Percentiles rank a stretch among this genome's conserved stretches.
Conservation (phyloP, 345 rosid genomes). For the Gossypium bickii region DNA sequence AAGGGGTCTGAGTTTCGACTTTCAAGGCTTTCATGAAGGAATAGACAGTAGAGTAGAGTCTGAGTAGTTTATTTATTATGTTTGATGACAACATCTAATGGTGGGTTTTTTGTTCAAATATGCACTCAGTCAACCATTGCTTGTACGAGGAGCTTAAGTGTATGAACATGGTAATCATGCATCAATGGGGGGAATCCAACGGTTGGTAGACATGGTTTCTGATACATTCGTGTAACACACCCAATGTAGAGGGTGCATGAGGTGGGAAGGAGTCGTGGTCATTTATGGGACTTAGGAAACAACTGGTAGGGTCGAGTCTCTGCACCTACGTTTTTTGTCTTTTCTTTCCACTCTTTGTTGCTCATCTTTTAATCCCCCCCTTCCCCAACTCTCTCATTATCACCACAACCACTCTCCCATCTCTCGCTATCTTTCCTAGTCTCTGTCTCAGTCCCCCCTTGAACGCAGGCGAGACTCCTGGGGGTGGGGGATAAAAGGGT, state of each 20-base stretch:
- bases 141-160: conserved; percentile 24
- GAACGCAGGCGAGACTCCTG: conserved; percentile 57
- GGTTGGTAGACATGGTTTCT: conserved; percentile 13
- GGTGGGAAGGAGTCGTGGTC: conserved; percentile 60
- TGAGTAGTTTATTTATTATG: neutral
- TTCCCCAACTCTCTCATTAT: conserved; percentile 30
- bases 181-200: conserved; percentile 22
- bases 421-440: conserved; percentile 14
- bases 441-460: conserved; percentile 46
- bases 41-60: conserved; percentile 12
- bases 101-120: neutral
- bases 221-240: conserved; percentile 1
- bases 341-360: conserved; percentile 28
- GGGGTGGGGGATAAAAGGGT: conserved; percentile 32
- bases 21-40: conserved; percentile 15
- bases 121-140: neutral
- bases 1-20: conserved; percentile 17
- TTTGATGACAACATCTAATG: conserved; percentile 38
- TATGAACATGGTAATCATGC: neutral
- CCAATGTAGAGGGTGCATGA: neutral
- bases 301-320: conserved; percentile 39
- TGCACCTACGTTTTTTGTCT: conserved; percentile 43
- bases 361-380: conserved; percentile 32
- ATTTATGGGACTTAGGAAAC: conserved; percentile 49
- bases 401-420: conserved; percentile 22